Percentiles rank a stretch among this genome's conserved stretches.
Conservation (phyloP, 2,329 filamentous ascomycete genomes). For the Lachnum nothofagi region DNA sequence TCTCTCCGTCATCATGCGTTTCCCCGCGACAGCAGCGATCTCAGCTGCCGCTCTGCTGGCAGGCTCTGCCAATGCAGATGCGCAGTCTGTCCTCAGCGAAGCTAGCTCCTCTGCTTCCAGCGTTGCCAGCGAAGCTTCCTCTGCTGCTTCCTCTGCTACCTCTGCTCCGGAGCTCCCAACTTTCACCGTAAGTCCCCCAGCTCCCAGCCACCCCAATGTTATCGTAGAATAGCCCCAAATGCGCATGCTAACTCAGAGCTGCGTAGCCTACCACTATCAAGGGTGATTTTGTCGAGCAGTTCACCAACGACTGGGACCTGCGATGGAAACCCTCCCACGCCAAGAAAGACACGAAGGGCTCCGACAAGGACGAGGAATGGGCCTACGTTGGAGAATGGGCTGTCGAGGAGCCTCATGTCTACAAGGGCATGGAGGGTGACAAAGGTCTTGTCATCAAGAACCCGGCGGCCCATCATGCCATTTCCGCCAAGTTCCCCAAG, state of each 20-base stretch:
- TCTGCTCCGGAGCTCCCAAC: conserved; percentile 64
- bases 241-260: conserved; percentile 14
- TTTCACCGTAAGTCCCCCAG: conserved; percentile 69
- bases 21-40: conserved; percentile 72
- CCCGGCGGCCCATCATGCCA: conserved; percentile 94
- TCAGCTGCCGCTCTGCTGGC: conserved; percentile 70
- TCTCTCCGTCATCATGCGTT: conserved; percentile 67
- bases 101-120: conserved; percentile 37
- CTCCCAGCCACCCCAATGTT: conserved; percentile 1
- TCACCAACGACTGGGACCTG: conserved; percentile 90
- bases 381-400: conserved; percentile 95
- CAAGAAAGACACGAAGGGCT: conserved; percentile 80
- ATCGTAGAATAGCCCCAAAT: conserved; percentile 22
- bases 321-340: conserved; percentile 94
- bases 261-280: conserved; percentile 77
- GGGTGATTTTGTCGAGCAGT: conserved; percentile 95
- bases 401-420: conserved; percentile 86
- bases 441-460: conserved; percentile 98
- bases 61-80: conserved; percentile 62
- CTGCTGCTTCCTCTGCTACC: conserved; percentile 48
- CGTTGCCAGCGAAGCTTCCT: conserved; percentile 35
- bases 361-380: conserved; percentile 76
- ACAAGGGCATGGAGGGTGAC: conserved; percentile 90
- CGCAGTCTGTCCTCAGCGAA: conserved; percentile 50
- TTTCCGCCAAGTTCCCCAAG: conserved; percentile 97